phyloP scores from a whole-genome alignment of 2,329 filamentous ascomycete species.

The Ophiocordyceps australis region DNA sequence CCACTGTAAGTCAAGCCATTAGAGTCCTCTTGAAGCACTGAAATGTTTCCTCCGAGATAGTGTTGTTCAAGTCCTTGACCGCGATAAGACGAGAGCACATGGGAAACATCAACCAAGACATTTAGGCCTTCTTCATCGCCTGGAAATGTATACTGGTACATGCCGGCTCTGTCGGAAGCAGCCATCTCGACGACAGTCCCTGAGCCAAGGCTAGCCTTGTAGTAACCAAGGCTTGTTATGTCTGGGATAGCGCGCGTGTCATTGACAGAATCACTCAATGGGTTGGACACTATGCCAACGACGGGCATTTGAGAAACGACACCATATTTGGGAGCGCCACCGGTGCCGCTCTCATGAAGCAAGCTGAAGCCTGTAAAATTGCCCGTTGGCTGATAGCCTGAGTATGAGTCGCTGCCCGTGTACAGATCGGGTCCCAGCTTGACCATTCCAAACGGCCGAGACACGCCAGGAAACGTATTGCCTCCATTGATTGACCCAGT shows the following conservation, averaged over 20 bases:
- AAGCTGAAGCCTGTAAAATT: conserved; percentile 42
- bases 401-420: conserved; percentile 30
- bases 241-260: conserved; percentile 32
- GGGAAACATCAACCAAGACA: conserved; percentile 45
- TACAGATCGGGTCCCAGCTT: conserved; percentile 31
- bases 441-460: conserved; percentile 25
- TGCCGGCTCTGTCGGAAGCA: conserved; percentile 34
- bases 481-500: conserved; percentile 25
- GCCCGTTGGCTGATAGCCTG: conserved; percentile 29
- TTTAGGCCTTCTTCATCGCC: conserved; percentile 15
- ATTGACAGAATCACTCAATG: conserved; percentile 34
- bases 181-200: conserved; percentile 38
- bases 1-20: conserved; percentile 32
- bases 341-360: conserved; percentile 50
- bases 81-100: conserved; percentile 44
- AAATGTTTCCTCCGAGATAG: conserved; percentile 41
- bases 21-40: conserved; percentile 22
- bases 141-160: conserved; percentile 45
- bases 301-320: conserved; percentile 42
- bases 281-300: conserved; percentile 28
- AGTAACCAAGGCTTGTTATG: conserved; percentile 40
- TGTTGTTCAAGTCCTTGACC: conserved; percentile 42
- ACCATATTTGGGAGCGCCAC: conserved; percentile 53
- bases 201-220: conserved; percentile 34
- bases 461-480: conserved; percentile 31